These are phyloP conservation scores for Thermomucor indicae-seudaticae DNA, from an alignment of 371 early-diverging fungal species.

Conservation along the genomic window DNA sequence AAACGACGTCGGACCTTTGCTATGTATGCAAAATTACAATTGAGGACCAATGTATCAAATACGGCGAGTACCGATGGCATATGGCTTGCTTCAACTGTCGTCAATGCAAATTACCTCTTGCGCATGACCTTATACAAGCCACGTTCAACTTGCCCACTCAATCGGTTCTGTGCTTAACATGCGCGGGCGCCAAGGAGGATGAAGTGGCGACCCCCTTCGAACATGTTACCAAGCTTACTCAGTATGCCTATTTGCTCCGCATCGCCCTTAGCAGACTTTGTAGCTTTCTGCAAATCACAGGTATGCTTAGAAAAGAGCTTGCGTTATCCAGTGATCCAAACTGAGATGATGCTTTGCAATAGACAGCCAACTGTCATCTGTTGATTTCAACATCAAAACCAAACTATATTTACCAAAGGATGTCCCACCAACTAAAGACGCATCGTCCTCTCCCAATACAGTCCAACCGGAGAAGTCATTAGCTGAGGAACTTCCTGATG, in stretches of 20 bases:
- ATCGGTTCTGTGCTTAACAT: constrained; percentile 45
- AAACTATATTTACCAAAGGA: constrained; percentile 8
- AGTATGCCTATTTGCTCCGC: constrained; percentile 85
- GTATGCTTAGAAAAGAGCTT: constrained; percentile 25
- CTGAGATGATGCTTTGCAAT: not conserved
- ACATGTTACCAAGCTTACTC: constrained; percentile 82
- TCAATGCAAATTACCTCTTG: constrained; percentile 54
- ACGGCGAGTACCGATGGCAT: constrained; percentile 77
- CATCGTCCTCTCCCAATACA: not conserved
- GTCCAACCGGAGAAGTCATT: not conserved
- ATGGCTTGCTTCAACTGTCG: constrained; percentile 73
- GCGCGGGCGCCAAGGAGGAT: constrained; percentile 22
- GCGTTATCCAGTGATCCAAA: not conserved
- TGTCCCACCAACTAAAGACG: constrained; percentile 1
- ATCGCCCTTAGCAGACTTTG: constrained; percentile 85
- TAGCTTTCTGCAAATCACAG: constrained; percentile 65
- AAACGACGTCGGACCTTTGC: constrained; percentile 75
- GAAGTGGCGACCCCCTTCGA: constrained; percentile 35
- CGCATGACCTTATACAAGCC: constrained; percentile 31
- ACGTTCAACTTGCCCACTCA: constrained; percentile 42
- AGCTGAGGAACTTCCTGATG: constrained; percentile 4
- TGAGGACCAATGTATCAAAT: constrained; percentile 84
- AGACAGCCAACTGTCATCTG: constrained; percentile 40
- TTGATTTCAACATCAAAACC: constrained; percentile 30
- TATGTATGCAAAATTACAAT: constrained; percentile 68